A percentile compares a stretch with the other conserved stretches of the same genome.
Conservation (phyloP, 164 flowering plant species). For the Berberis thunbergii region DNA sequence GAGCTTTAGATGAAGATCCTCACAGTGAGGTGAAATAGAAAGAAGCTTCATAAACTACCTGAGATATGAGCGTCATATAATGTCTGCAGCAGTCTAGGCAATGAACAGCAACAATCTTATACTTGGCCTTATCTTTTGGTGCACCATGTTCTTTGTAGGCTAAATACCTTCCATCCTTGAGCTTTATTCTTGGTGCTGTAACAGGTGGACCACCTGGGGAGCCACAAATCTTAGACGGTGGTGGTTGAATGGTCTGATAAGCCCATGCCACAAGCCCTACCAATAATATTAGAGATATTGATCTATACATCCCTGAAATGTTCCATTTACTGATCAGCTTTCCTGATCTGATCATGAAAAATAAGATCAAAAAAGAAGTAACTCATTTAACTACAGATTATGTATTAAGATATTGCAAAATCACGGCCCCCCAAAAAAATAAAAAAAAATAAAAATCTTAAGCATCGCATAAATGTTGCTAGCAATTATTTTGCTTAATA, state of each 20-base stretch:
- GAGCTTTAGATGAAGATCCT: neutral
- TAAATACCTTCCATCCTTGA: slow-evolving; percentile 54
- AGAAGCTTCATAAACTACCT: neutral
- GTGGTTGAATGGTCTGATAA: slow-evolving; percentile 33
- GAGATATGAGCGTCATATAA: neutral
- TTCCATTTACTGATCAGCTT: too few species aligned
- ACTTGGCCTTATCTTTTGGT: slow-evolving; percentile 36
- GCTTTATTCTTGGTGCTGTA: slow-evolving; percentile 42
- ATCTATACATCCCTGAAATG: slow-evolving; percentile 23
- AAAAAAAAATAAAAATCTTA: too few species aligned
- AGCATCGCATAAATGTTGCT: too few species aligned
- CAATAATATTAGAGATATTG: slow-evolving; percentile 19
- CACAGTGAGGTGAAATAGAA: neutral
- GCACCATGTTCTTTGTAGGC: slow-evolving; percentile 48
- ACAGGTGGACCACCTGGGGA: slow-evolving; percentile 41
- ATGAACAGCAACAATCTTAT: slow-evolving; percentile 41
- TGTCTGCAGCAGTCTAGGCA: slow-evolving; percentile 16
- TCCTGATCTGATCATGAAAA: too few species aligned
- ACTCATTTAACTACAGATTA: too few species aligned
- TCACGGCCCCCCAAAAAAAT: too few species aligned
- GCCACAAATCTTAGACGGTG: slow-evolving; percentile 45
- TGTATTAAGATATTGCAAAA: too few species aligned
- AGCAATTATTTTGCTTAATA: too few species aligned
- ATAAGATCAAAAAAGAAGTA: too few species aligned
- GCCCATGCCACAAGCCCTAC: slow-evolving; percentile 32